A percentile compares a stretch with the other conserved stretches of the same genome.
Conservation (phyloP, 805 yeast species). For the Spathaspora passalidarum region DNA sequence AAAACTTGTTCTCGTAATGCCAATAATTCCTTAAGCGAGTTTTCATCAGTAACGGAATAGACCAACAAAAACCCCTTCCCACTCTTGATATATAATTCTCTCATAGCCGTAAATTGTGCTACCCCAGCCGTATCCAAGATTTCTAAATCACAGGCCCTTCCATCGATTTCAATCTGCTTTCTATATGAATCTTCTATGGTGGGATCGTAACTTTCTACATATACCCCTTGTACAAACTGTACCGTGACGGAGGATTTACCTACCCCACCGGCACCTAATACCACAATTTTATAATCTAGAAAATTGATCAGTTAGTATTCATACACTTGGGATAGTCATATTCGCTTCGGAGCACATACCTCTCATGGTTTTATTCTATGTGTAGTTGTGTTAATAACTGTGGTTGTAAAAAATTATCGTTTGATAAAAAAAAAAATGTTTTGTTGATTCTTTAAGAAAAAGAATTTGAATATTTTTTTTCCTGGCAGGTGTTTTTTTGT, state of each 20-base stretch:
- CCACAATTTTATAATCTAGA: conserved; percentile 81
- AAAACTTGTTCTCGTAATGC: conserved; percentile 81
- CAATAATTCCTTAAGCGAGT: conserved; percentile 71
- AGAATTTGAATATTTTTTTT: not conserved
- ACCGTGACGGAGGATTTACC: conserved; percentile 94
- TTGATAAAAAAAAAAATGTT: not conserved
- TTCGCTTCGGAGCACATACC: conserved; percentile 14
- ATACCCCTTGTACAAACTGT: conserved; percentile 87
- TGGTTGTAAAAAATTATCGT: not conserved
- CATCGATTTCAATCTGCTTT: conserved; percentile 84
- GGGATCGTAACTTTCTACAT: conserved; percentile 90
- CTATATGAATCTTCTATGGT: conserved; percentile 96
- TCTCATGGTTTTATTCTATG: conserved; percentile 11
- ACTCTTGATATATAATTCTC: conserved; percentile 81
- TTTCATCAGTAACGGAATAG: conserved; percentile 58
- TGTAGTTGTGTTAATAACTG: not conserved
- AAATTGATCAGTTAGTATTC: conserved; percentile 6
- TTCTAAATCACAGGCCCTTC: conserved; percentile 81
- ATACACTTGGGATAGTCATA: not conserved
- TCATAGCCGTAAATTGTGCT: conserved; percentile 93
- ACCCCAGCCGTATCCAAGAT: conserved; percentile 61
- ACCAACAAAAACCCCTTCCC: conserved; percentile 73
- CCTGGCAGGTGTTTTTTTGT: not conserved
- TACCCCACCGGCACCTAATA: conserved; percentile 95
- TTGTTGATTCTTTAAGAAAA: not conserved